Conservation (phyloP, 2,329 filamentous ascomycete genomes). For the Sarocladium oryzae region DNA sequence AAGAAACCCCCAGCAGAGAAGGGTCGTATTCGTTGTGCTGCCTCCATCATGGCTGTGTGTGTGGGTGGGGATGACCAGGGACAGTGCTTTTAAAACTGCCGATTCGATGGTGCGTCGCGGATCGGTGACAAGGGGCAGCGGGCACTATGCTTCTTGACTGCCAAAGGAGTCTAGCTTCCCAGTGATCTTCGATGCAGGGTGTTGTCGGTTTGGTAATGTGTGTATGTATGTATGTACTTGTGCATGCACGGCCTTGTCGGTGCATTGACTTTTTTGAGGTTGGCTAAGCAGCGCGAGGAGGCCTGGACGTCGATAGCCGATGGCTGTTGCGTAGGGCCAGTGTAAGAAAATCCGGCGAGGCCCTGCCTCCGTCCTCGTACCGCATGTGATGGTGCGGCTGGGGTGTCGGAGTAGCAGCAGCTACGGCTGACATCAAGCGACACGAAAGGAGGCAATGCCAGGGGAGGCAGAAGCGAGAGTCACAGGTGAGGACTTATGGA, state of each 20-base stretch:
- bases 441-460: too few relatives aligned
- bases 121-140: slow-evolving; percentile 3
- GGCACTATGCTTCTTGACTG: background rate
- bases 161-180: background rate
- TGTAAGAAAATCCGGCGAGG: background rate
- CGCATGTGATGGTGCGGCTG: background rate
- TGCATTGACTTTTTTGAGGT: too few relatives aligned
- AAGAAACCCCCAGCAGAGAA: background rate
- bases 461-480: too few relatives aligned
- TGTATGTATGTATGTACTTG: background rate
- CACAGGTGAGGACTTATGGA: too few relatives aligned
- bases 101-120: slow-evolving; percentile 5
- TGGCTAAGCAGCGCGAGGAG: too few relatives aligned
- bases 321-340: background rate
- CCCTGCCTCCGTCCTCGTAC: background rate
- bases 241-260: too few relatives aligned
- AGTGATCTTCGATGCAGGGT: slow-evolving; percentile 3
- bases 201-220: background rate
- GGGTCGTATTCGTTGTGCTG: too few relatives aligned
- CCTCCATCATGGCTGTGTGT: too few relatives aligned
- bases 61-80: background rate
- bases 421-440: too few relatives aligned
- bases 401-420: background rate
- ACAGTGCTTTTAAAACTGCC: background rate
- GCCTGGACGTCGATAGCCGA: background rate